Percentiles rank a stretch among this genome's conserved stretches.
These are phyloP conservation scores for Acanthamoeba castellanii DNA, from an alignment of 208 protist species.

Conservation along the genomic window DNA sequence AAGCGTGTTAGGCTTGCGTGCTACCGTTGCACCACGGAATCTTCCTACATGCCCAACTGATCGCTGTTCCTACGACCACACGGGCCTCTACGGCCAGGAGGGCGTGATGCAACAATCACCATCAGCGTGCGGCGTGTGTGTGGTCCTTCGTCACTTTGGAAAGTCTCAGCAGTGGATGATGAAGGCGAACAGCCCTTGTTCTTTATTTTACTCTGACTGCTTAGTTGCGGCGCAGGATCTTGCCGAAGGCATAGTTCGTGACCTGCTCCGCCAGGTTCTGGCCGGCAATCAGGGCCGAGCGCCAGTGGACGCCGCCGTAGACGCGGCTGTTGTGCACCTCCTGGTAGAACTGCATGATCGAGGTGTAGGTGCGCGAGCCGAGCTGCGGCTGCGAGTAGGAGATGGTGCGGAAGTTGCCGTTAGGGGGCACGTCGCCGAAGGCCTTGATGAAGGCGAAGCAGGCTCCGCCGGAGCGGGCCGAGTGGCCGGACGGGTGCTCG, in stretches of 20 bases:
- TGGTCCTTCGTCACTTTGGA: too few species aligned
- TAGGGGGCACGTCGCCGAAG: not conserved
- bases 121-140: too few species aligned
- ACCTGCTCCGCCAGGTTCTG: not conserved
- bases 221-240: not conserved
- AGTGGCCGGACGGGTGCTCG: slow-evolving; percentile 37
- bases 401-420: slow-evolving; percentile 15
- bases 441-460: slow-evolving; percentile 35
- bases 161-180: too few species aligned
- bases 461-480: slow-evolving; percentile 7
- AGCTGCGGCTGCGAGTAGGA: slow-evolving; percentile 53
- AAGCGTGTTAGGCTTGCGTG: slow-evolving; percentile 59
- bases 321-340: slow-evolving; percentile 48
- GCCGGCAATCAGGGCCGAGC: slow-evolving; percentile 14
- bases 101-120: too few species aligned
- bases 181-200: too few species aligned
- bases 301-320: slow-evolving; percentile 53
- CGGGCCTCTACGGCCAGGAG: too few species aligned
- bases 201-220: too few species aligned
- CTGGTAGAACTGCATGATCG: slow-evolving; percentile 46
- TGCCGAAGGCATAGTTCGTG: slow-evolving; percentile 5
- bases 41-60: too few species aligned
- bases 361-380: slow-evolving; percentile 28
- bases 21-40: slow-evolving; percentile 59
- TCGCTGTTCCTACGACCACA: too few species aligned